phyloP scores from a whole-genome alignment of 441 rosid genomes.

The Erodium texanum region DNA sequence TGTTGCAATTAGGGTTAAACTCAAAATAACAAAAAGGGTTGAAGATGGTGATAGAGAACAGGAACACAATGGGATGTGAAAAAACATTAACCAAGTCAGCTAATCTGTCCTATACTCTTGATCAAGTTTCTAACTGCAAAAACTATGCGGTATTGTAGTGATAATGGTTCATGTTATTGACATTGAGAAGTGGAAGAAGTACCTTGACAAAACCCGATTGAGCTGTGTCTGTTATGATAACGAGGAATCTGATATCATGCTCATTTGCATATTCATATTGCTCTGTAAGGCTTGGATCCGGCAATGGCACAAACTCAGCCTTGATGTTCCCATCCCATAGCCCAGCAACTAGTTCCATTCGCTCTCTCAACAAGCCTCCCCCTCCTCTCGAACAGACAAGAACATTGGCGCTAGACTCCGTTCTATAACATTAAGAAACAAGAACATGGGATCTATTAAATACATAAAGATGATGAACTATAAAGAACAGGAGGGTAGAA shows the following conservation, averaged over 20 bases:
- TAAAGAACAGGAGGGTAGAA: neutral
- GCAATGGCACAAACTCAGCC: constrained; percentile 81
- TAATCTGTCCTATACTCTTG: too few species aligned
- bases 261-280: constrained; percentile 95
- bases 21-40: too few species aligned
- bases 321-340: constrained; percentile 82
- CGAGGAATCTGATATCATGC: constrained; percentile 80
- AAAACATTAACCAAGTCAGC: too few species aligned
- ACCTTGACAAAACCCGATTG: constrained; percentile 74
- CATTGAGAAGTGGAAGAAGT: constrained; percentile 10
- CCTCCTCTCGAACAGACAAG: constrained; percentile 99
- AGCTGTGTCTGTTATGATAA: constrained; percentile 69
- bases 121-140: too few species aligned
- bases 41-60: too few species aligned
- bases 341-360: constrained; percentile 85
- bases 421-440: constrained; percentile 33
- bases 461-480: too few species aligned
- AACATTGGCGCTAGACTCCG: constrained; percentile 48
- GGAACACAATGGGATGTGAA: too few species aligned
- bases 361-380: constrained; percentile 82
- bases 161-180: too few species aligned
- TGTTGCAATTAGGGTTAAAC: neutral
- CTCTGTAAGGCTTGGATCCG: constrained; percentile 95
- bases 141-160: too few species aligned
- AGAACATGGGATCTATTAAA: neutral